A percentile compares a stretch with the other conserved stretches of the same genome.
Evolutionary conservation across 73 alveolate species (phyloP).

Genomic region (Diophrys appendiculata): DNA sequence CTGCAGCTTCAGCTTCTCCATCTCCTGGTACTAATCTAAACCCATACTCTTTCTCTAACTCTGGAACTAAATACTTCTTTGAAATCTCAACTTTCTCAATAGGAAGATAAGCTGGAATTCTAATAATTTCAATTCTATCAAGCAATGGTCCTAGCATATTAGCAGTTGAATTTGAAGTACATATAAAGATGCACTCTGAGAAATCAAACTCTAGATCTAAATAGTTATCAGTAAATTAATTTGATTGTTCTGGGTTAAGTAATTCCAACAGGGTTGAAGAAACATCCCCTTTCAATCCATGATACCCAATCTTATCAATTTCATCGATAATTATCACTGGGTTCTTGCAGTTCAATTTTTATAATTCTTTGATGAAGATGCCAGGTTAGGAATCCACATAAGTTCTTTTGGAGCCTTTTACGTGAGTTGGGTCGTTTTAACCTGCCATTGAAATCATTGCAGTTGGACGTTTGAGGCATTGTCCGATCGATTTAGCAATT

Average conservation of each 20-base stretch:
- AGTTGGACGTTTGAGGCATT: constrained; percentile 72
- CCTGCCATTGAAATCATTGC: constrained; percentile 82
- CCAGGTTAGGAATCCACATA: constrained; percentile 88
- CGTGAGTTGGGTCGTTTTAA: constrained; percentile 75
- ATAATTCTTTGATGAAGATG: constrained; percentile 73
- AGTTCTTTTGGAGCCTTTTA: constrained; percentile 81
- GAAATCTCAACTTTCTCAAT: constrained; percentile 74
- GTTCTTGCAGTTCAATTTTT: constrained; percentile 65
- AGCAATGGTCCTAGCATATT: constrained; percentile 80
- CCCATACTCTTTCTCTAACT: constrained; percentile 51
- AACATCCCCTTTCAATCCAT: constrained; percentile 39
- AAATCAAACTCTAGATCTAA: constrained; percentile 79
- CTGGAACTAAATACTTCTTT: constrained; percentile 60
- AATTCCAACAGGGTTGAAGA: constrained; percentile 71
- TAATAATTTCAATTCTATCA: constrained; percentile 79
- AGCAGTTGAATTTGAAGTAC: constrained; percentile 76
- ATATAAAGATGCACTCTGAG: constrained; percentile 72
- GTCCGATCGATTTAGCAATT: constrained; percentile 78
- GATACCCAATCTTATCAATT: constrained; percentile 73
- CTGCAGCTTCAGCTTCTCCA: constrained; percentile 13
- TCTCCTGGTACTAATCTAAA: no score
- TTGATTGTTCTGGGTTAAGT: constrained; percentile 75
- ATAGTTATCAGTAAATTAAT: constrained; percentile 72
- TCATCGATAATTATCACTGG: constrained; percentile 85
- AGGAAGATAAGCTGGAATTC: constrained; percentile 78